phyloP scores from a whole-genome alignment of 129 eudicot genomes.

The Solidago caesia region DNA sequence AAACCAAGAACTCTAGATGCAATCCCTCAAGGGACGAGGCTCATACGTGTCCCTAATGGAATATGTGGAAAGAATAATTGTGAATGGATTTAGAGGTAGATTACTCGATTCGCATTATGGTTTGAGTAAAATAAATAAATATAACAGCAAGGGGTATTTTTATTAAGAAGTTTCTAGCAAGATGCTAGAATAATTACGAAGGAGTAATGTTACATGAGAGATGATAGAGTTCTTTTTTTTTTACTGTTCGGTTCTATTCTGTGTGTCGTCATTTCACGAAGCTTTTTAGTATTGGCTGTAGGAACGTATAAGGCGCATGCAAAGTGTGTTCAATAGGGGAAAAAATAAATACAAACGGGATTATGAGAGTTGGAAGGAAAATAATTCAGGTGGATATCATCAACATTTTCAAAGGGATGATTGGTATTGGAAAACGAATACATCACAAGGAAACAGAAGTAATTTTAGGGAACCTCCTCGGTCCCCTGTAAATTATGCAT shows the following conservation, averaged over 20 bases:
- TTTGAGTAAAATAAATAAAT: too few relatives aligned
- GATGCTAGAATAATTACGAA: too few relatives aligned
- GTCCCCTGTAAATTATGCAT: conserved; percentile 41
- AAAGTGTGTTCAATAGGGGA: conserved; percentile 86
- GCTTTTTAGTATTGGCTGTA: conserved; percentile 12
- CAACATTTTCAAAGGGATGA: conserved; percentile 91
- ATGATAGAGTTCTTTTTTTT: too few relatives aligned
- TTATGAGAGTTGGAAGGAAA: conserved; percentile 77
- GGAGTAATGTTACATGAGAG: too few relatives aligned
- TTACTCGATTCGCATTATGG: neutral
- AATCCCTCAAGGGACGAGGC: too few relatives aligned
- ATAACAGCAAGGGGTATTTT: too few relatives aligned
- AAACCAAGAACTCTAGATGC: too few relatives aligned
- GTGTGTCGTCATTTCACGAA: neutral
- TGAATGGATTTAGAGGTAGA: neutral
- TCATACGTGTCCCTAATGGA: too few relatives aligned
- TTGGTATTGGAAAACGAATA: conserved; percentile 87
- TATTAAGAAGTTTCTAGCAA: too few relatives aligned
- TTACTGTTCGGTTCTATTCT: too few relatives aligned
- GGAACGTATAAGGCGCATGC: conserved; percentile 96
- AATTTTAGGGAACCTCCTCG: conserved; percentile 62
- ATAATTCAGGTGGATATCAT: conserved; percentile 61
- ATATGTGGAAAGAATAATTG: neutral
- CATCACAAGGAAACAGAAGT: conserved; percentile 51
- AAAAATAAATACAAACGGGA: conserved; percentile 62